A percentile compares a stretch with the other conserved stretches of the same genome.
Evolutionary conservation across 345 rosid species (phyloP).

Genomic region (Brassica rapa): DNA sequence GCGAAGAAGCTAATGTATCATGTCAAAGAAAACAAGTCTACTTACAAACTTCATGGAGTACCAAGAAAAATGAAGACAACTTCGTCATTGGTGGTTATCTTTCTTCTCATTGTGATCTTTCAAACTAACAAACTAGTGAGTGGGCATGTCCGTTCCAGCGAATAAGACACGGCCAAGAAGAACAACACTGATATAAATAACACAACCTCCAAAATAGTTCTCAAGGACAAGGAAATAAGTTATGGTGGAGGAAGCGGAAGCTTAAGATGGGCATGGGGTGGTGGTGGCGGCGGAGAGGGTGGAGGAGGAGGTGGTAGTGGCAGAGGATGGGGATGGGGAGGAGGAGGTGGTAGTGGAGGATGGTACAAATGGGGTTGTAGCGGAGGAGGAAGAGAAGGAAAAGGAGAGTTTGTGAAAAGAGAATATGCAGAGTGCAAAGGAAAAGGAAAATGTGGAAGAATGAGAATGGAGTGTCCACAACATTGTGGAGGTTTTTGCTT

Average conservation of each 20-base stretch:
- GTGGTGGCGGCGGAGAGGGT: conserved; percentile 34
- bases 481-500: conserved; percentile 72
- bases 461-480: conserved; percentile 62
- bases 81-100: conserved; percentile 24
- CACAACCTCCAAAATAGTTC: conserved; percentile 26
- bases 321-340: conserved; percentile 40
- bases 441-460: conserved; percentile 58
- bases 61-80: conserved; percentile 26
- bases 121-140: conserved; percentile 25
- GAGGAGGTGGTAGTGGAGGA: conserved; percentile 59
- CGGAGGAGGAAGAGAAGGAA: conserved; percentile 32
- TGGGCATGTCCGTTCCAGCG: conserved; percentile 17
- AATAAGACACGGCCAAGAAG: conserved; percentile 25
- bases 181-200: not conserved
- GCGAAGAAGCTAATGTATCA: conserved; percentile 27
- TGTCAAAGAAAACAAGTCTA: conserved; percentile 13
- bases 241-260: conserved; percentile 45
- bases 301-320: conserved; percentile 44
- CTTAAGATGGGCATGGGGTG: conserved; percentile 44
- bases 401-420: conserved; percentile 49
- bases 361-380: conserved; percentile 65
- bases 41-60: conserved; percentile 12
- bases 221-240: conserved; percentile 34
- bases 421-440: conserved; percentile 61
- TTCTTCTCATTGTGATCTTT: conserved; percentile 26